Evolutionary conservation across 176 grass and related monocot species (phyloP).

Genomic region (Cymbopogon citratus): DNA sequence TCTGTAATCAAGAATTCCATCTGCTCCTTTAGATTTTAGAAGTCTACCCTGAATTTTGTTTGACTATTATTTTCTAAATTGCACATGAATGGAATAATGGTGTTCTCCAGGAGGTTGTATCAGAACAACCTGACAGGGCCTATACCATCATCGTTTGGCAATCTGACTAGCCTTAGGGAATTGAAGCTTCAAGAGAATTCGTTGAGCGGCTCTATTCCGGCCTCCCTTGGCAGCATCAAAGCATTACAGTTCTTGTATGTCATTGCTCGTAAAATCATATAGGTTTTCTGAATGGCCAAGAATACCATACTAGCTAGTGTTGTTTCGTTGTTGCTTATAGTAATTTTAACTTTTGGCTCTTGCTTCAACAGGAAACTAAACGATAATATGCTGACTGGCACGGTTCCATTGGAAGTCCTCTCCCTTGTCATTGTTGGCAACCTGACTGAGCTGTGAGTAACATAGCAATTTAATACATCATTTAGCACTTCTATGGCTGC

Average conservation of each 20-base stretch:
- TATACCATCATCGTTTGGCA: conserved; percentile 28
- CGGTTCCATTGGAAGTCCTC: too few relatives aligned
- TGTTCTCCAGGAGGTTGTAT: conserved; percentile 25
- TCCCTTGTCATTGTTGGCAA: too few relatives aligned
- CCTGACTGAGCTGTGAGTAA: neutral
- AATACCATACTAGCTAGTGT: neutral
- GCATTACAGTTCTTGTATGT: conserved; percentile 22
- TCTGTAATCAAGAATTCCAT: conserved; percentile 1
- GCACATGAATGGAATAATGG: neutral
- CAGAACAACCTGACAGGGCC: conserved; percentile 9
- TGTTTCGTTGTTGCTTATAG: neutral
- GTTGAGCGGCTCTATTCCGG: conserved; percentile 16
- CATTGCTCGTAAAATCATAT: neutral
- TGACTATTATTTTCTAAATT: neutral
- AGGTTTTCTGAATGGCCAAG: neutral
- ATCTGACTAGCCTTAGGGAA: neutral
- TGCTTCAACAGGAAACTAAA: too few relatives aligned
- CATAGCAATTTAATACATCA: neutral
- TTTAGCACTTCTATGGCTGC: neutral
- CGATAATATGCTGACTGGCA: too few relatives aligned
- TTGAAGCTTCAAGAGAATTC: conserved; percentile 29
- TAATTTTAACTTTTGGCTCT: neutral
- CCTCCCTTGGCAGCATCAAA: conserved; percentile 30
- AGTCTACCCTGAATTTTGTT: neutral
- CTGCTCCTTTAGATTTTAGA: neutral